Percentiles rank a stretch among this genome's conserved stretches.
These are phyloP conservation scores for Pseudisothecium myosuroides DNA, from an alignment of 225 moss, liverwort and hornwort species.

Conservation along the genomic window DNA sequence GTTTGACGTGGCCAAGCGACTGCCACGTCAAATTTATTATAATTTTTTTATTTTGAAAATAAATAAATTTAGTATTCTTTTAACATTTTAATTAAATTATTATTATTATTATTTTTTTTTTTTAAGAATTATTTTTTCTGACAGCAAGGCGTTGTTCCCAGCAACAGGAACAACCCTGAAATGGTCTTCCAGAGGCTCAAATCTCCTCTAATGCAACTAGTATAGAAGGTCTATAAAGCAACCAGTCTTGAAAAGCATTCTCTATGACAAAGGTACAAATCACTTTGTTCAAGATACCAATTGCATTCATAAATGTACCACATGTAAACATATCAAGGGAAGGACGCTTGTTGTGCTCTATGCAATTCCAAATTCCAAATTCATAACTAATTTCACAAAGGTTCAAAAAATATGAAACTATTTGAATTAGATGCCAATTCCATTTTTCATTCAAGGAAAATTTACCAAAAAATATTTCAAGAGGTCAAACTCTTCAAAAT, in stretches of 20 bases:
- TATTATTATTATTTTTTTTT: no score
- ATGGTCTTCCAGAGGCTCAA: no score
- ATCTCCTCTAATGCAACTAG: background rate
- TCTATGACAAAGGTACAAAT: background rate
- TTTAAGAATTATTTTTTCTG: no score
- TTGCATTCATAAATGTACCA: background rate
- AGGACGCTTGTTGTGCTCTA: rapidly evolving
- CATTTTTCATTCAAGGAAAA: background rate
- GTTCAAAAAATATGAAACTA: background rate
- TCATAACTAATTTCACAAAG: background rate
- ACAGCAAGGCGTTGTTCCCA: no score
- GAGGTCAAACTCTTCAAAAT: background rate
- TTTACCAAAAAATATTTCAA: background rate
- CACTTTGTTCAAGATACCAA: background rate
- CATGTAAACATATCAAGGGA: background rate
- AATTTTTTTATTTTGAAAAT: no score
- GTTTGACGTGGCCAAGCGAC: no score
- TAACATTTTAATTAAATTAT: no score
- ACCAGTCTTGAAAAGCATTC: rapidly evolving
- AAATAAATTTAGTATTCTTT: no score
- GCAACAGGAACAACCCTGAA: no score
- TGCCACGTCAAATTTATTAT: no score
- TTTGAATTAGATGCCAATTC: background rate
- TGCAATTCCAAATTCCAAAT: background rate
- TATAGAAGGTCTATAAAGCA: rapidly evolving